phyloP scores from a whole-genome alignment of 2,329 filamentous ascomycete species.

The Verruconis gallopava region DNA sequence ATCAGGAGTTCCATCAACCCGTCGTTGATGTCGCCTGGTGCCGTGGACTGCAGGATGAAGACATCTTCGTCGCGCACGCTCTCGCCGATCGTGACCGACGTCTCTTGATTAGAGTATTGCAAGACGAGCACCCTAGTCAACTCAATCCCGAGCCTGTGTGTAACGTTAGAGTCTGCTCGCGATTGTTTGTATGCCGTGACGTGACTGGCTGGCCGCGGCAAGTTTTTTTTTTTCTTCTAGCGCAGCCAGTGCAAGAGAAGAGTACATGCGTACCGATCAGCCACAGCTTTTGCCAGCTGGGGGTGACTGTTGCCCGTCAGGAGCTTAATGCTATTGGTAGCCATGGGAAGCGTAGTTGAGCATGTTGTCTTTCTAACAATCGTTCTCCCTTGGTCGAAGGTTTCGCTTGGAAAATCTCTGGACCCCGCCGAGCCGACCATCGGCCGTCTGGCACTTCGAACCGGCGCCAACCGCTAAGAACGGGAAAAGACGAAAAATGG shows the following conservation, averaged over 20 bases:
- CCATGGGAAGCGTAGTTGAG: constrained; percentile 34
- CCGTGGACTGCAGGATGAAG: constrained; percentile 91
- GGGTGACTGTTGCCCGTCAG: constrained; percentile 66
- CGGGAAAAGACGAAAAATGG: no score
- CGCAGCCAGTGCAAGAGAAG: constrained; percentile 1
- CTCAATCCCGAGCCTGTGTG: constrained; percentile 56
- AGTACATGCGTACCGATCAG: constrained; percentile 42
- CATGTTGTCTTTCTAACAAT: neutral
- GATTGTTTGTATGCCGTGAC: neutral
- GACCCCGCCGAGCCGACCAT: no score
- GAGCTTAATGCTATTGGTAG: constrained; percentile 61
- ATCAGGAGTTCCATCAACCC: constrained; percentile 96
- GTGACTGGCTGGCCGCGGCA: constrained; percentile 8
- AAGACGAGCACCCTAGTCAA: constrained; percentile 68
- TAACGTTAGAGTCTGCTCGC: constrained; percentile 14
- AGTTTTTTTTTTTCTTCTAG: neutral
- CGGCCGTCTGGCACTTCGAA: no score
- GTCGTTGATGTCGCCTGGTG: constrained; percentile 93
- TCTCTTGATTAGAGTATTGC: constrained; percentile 80
- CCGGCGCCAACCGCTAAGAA: no score
- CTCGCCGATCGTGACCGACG: constrained; percentile 86
- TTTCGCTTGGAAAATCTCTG: no score
- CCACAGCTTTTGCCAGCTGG: constrained; percentile 55
- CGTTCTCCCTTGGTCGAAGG: no score
- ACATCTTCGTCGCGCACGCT: constrained; percentile 95